Conservation (phyloP, 2,329 filamentous ascomycete species). For the Sarocladium kiliense region DNA sequence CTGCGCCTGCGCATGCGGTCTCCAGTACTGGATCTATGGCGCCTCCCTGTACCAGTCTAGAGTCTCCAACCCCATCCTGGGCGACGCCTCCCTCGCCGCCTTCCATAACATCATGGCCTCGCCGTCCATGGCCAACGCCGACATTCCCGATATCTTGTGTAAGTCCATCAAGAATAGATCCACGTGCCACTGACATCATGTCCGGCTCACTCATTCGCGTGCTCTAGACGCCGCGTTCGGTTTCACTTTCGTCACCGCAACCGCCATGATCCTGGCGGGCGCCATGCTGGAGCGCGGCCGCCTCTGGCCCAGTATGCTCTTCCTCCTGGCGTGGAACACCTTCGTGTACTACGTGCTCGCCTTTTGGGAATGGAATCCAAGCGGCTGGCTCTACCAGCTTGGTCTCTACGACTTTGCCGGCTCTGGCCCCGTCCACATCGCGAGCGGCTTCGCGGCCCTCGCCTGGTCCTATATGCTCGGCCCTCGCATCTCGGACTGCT, state of each 20-base stretch:
- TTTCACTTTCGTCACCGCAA: slow-evolving; percentile 31
- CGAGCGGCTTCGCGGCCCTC: slow-evolving; percentile 56
- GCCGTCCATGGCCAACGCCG: slow-evolving; percentile 29
- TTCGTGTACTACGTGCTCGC: slow-evolving; percentile 58
- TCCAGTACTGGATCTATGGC: slow-evolving; percentile 43
- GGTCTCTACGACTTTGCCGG: slow-evolving; percentile 56
- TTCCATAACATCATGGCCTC: slow-evolving; percentile 30
- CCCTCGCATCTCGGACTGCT: slow-evolving; percentile 35
- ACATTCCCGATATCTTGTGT: slow-evolving; percentile 31
- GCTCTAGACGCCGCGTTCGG: slow-evolving; percentile 29
- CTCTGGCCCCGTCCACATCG: slow-evolving; percentile 60
- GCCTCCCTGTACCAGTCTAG: slow-evolving; percentile 36
- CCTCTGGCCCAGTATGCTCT: slow-evolving; percentile 50
- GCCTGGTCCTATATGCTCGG: slow-evolving; percentile 61
- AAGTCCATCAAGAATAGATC: slow-evolving; percentile 3
- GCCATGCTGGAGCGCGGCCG: slow-evolving; percentile 32
- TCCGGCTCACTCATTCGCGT: too few relatives aligned
- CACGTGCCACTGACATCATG: neutral
- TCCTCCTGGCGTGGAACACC: slow-evolving; percentile 58
- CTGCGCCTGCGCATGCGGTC: slow-evolving; percentile 37
- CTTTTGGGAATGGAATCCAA: slow-evolving; percentile 64
- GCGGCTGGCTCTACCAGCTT: slow-evolving; percentile 59
- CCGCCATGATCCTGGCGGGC: slow-evolving; percentile 33
- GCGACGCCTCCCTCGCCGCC: slow-evolving; percentile 29
- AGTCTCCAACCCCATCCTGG: slow-evolving; percentile 28